Conservation (phyloP, 371 early-diverging fungal species). For the Choanephora cucurbitarum region DNA sequence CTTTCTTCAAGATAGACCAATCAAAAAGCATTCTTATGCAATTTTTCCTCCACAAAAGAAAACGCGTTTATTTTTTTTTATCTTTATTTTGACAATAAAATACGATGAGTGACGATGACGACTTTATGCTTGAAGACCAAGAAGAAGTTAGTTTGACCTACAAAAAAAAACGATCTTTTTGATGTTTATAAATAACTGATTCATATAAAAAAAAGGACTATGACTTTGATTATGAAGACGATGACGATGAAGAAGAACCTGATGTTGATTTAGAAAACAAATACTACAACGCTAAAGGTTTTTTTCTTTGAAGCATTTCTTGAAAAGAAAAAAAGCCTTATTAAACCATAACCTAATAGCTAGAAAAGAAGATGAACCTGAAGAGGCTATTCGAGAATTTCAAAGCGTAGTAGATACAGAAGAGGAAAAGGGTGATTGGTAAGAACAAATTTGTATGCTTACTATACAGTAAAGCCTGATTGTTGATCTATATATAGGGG, state of each 20-base stretch:
- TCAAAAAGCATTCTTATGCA: no score
- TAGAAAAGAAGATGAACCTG: conserved; percentile 81
- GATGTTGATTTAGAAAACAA: conserved; percentile 91
- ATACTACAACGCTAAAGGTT: conserved; percentile 95
- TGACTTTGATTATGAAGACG: conserved; percentile 90
- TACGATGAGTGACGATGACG: conserved; percentile 62
- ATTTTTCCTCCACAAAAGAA: no score
- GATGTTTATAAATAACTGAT: no score
- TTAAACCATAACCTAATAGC: conserved; percentile 30
- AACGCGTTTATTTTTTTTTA: no score
- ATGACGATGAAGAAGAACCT: conserved; percentile 82
- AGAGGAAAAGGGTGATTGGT: conserved; percentile 85
- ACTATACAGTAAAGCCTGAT: no score
- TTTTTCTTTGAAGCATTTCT: not conserved
- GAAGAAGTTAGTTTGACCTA: conserved; percentile 52
- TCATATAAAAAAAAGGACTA: no score
- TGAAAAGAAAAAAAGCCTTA: no score
- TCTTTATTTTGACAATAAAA: conserved; percentile 17
- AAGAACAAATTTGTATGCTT: conserved; percentile 16
- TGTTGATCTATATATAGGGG: conserved; percentile 73
- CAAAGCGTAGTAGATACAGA: conserved; percentile 82
- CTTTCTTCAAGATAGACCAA: no score
- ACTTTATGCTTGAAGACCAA: conserved; percentile 79
- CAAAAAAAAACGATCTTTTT: no score
- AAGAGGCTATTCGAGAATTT: conserved; percentile 80